phyloP scores from a whole-genome alignment of 228 moss, liverwort and hornwort species.

The Sphagnum fallax region DNA sequence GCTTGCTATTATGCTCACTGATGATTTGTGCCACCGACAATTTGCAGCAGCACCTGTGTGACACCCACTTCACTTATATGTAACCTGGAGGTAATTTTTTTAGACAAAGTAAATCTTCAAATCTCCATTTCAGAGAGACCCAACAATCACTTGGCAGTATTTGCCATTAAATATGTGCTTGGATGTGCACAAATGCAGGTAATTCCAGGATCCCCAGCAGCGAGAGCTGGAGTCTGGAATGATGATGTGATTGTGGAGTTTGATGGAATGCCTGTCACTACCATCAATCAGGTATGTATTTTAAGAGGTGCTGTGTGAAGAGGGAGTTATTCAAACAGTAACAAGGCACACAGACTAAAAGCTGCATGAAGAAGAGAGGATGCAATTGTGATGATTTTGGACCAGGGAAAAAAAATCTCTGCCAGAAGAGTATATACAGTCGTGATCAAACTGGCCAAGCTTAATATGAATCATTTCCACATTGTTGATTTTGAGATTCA shows the following conservation, averaged over 20 bases:
- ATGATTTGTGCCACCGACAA: neutral
- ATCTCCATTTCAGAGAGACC: no score
- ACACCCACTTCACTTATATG: neutral
- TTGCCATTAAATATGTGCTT: neutral
- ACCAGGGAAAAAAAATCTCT: neutral
- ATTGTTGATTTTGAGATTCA: neutral
- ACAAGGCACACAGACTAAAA: neutral
- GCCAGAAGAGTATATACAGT: no score
- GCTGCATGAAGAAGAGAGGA: neutral
- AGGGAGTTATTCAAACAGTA: neutral
- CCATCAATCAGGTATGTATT: conserved; percentile 52
- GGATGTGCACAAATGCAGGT: conserved; percentile 38
- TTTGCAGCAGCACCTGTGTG: neutral
- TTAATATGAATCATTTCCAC: neutral
- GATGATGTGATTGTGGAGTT: conserved; percentile 78
- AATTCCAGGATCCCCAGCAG: conserved; percentile 87
- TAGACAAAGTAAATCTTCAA: neutral
- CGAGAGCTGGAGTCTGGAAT: conserved; percentile 59
- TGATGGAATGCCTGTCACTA: conserved; percentile 49
- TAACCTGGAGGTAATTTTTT: neutral
- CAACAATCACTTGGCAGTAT: no score
- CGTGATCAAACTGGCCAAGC: no score
- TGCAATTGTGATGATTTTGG: neutral
- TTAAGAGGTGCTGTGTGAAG: neutral
- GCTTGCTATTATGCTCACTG: neutral